Base-by-base conservation (phyloP, 2,329 filamentous ascomycete genomes). In the Alternaria ventricosa region DNA sequence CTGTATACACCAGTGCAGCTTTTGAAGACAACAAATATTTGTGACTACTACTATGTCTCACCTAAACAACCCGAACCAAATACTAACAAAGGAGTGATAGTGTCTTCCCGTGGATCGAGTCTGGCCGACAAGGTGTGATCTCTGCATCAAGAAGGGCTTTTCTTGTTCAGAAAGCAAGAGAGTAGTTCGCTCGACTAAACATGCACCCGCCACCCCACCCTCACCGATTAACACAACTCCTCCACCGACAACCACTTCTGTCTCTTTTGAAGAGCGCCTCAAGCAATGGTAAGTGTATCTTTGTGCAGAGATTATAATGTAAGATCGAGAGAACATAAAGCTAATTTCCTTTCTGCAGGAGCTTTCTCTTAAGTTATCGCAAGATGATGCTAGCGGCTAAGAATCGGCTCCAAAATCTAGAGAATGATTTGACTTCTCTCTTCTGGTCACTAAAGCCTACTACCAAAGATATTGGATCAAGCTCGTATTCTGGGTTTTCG, bases 131-230 rank as follows among this genome's bases (percentile, higher is more conserved):
- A 43, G 33, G 28, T 62, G 60, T 18, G n/a, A 58, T 3, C 60
- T 55, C 13, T 62, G 60, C n/a, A 44, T 15, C 7, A 43, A 30
- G 20, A 62, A 62, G 18, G 55, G n/a, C 6, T 23, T 57, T 12
- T 12, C 23, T 25, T 62, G 60, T 22, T 57, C 60, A 23, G 54
- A 57, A n/a, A 18, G 55, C 27, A 62, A 45, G 23, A 27, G 55
- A 44, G 23, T 23, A 3, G 22, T 4, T 7, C 60, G 60, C 10
- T n/a, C 8, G 10, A 41, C n/a, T 5, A 57, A 57, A 8, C 30
- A 44, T 44, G 18, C 5, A 6, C n/a, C 8, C n/a, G n/a, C 55
- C 12, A 20, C 44, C n/a, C 23, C 5, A 9, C 15, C 5, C 7
- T 28, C 15, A n/a, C 6, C 28, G 3, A 6, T 22, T 2, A 18